Percentiles rank a stretch among this genome's conserved stretches.
These are phyloP conservation scores for Tetradesmus obliquus DNA, from an alignment of 139 green algal species.

Conservation along the genomic window DNA sequence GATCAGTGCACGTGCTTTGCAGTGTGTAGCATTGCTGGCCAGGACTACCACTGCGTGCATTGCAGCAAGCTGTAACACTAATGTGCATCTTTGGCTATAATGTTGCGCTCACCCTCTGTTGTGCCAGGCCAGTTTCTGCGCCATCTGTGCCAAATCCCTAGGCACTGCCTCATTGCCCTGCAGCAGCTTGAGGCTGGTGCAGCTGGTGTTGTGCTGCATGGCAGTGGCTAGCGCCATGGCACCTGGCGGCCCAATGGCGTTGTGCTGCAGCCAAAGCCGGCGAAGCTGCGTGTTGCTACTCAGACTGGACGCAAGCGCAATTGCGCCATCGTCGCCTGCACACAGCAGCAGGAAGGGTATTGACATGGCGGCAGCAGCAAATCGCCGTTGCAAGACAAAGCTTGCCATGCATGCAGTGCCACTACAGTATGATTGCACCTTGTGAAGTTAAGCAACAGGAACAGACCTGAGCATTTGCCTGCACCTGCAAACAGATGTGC, in stretches of 20 bases:
- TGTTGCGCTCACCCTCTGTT: slow-evolving; percentile 2
- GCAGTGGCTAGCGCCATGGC: background rate
- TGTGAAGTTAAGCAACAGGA: too few relatives aligned
- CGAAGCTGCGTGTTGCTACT: slow-evolving; percentile 3
- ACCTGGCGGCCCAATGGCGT: slow-evolving; percentile 4
- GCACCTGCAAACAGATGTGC: too few relatives aligned
- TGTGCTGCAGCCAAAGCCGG: slow-evolving; percentile 31
- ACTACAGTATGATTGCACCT: too few relatives aligned
- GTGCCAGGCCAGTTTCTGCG: slow-evolving; percentile 9
- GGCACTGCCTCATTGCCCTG: slow-evolving; percentile 7
- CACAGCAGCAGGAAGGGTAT: background rate
- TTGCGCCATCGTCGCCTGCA: slow-evolving; percentile 30
- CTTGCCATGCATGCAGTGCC: too few relatives aligned
- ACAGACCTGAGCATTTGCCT: too few relatives aligned
- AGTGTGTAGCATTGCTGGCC: background rate
- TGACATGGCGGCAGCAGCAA: too few relatives aligned
- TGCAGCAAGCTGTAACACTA: background rate
- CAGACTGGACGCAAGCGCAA: slow-evolving; percentile 1
- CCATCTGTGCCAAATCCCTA: background rate
- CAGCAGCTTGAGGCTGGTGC: slow-evolving; percentile 26
- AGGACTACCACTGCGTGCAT: background rate
- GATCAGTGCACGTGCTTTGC: background rate
- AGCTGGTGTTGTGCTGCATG: slow-evolving; percentile 28
- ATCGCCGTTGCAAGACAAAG: too few relatives aligned
- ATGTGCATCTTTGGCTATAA: too few relatives aligned